These are phyloP conservation scores for Tetrahymena borealis DNA, from an alignment of 73 alveolate genomes.

Conservation along the genomic window DNA sequence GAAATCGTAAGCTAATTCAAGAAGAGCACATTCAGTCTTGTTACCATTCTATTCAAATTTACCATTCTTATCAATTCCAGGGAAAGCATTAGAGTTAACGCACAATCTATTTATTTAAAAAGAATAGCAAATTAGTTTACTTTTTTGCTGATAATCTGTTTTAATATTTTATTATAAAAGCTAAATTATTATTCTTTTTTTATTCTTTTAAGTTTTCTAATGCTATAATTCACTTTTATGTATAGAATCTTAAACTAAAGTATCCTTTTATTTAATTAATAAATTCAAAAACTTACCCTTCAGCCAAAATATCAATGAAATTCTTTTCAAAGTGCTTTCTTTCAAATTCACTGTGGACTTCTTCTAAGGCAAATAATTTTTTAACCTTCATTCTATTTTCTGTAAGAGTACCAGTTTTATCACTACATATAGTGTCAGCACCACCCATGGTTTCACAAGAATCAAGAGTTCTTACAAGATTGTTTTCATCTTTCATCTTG, in stretches of 20 bases:
- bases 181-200: not conserved
- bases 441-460: conserved; percentile 96
- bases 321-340: not conserved
- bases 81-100: conserved; percentile 36
- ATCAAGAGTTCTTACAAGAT: conserved; percentile 86
- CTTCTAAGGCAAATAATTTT: conserved; percentile 67
- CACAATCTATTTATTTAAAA: not conserved
- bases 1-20: conserved; percentile 37
- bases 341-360: conserved; percentile 42
- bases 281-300: conserved; percentile 27
- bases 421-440: conserved; percentile 87
- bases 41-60: conserved; percentile 50
- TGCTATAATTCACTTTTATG: not conserved
- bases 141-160: not conserved
- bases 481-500: conserved; percentile 89
- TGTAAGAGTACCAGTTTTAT: conserved; percentile 95
- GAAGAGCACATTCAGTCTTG: conserved; percentile 64
- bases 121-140: not conserved
- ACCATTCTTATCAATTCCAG: conserved; percentile 46
- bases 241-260: not conserved
- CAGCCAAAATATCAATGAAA: conserved; percentile 7
- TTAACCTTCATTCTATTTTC: conserved; percentile 87
- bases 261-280: not conserved
- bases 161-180: not conserved
- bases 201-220: not conserved